Evolutionary conservation across 345 rosid genomes (phyloP).

Genomic region (Camelina neglecta): DNA sequence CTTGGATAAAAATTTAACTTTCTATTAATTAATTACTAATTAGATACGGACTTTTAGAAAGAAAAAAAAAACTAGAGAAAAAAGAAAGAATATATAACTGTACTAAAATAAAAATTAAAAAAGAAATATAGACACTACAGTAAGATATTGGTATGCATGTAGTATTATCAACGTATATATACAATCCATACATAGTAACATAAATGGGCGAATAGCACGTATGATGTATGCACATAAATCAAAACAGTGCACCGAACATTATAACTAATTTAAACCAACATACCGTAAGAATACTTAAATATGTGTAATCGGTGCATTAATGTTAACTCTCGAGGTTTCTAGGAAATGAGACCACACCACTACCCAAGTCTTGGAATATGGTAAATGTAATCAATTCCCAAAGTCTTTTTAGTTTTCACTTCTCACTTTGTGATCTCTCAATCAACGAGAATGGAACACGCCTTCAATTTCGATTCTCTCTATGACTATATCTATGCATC

Average conservation of each 20-base stretch:
- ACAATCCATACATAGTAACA: no score
- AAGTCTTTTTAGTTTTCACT: constrained; percentile 39
- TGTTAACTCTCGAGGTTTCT: constrained; percentile 44
- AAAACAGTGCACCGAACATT: background rate
- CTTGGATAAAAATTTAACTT: no score
- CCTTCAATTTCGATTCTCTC: constrained; percentile 37
- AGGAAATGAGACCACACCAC: constrained; percentile 42
- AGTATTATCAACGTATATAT: no score
- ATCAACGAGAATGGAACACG: constrained; percentile 44
- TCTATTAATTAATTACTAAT: no score
- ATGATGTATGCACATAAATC: constrained; percentile 9
- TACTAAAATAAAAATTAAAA: no score
- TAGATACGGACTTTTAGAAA: no score
- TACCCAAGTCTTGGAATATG: constrained; percentile 43
- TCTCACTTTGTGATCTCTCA: constrained; percentile 20
- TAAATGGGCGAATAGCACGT: background rate
- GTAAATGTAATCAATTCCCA: constrained; percentile 40
- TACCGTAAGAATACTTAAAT: constrained; percentile 4
- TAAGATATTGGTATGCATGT: background rate
- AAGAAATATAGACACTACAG: no score
- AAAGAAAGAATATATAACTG: no score
- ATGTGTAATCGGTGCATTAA: constrained; percentile 38
- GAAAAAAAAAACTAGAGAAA: no score
- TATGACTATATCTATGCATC: constrained; percentile 14
- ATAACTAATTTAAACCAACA: constrained; percentile 17